These are phyloP conservation scores for Dactylellina haptotyla DNA, from an alignment of 2,329 filamentous ascomycete species.

Conservation along the genomic window DNA sequence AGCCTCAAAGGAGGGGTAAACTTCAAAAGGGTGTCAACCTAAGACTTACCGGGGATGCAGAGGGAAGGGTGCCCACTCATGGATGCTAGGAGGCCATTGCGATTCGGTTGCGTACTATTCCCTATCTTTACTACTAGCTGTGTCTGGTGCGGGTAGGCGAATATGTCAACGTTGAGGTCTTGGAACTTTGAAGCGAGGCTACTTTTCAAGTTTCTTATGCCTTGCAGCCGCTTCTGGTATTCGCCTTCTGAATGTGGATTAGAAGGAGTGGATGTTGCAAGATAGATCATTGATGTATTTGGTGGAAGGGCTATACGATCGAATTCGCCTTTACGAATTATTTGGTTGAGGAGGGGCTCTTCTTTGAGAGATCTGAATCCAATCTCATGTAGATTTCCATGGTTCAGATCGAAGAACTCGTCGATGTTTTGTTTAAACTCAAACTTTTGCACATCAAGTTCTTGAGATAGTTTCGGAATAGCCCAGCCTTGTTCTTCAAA, in stretches of 20 bases:
- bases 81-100: constrained; percentile 29
- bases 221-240: constrained; percentile 9
- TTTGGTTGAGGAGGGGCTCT: constrained; percentile 10
- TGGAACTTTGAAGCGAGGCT: constrained; percentile 9
- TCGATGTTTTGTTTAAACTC: constrained; percentile 17
- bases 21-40: background rate
- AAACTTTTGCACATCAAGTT: constrained; percentile 21
- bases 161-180: constrained; percentile 8
- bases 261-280: background rate
- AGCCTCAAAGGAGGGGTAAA: constrained; percentile 7
- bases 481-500: constrained; percentile 1
- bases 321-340: constrained; percentile 1
- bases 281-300: constrained; percentile 8
- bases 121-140: constrained; percentile 13
- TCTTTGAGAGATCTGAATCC: background rate
- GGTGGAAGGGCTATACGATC: constrained; percentile 5
- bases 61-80: constrained; percentile 21
- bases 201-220: constrained; percentile 6
- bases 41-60: constrained; percentile 24
- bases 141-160: constrained; percentile 33
- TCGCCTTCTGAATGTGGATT: background rate
- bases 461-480: background rate
- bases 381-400: constrained; percentile 5
- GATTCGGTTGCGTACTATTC: constrained; percentile 22
- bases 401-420: constrained; percentile 12